Evolutionary conservation across 257 asterid species (phyloP).

Genomic region (Cinchona pubescens): DNA sequence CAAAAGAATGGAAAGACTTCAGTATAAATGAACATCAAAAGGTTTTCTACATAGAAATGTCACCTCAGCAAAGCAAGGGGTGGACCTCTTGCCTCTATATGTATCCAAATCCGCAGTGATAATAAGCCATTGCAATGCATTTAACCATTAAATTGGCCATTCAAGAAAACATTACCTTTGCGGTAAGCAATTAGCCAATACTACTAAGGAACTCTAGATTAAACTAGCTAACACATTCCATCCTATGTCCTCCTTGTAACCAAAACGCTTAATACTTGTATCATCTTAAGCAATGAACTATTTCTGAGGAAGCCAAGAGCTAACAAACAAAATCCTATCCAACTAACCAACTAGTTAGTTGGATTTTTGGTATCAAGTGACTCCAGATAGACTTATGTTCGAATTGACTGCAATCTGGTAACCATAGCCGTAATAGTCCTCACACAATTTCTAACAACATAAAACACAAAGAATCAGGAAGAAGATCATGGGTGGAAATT

Average conservation of each 20-base stretch:
- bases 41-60: neutral
- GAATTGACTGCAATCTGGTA: neutral
- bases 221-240: neutral
- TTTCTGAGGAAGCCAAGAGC: neutral
- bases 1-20: neutral
- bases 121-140: neutral
- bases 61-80: neutral
- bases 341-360: neutral
- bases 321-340: neutral
- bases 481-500: neutral
- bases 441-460: neutral
- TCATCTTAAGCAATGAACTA: neutral
- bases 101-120: neutral
- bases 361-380: neutral
- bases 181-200: neutral
- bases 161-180: neutral
- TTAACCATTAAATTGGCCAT: neutral
- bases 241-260: neutral
- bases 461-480: too few species aligned
- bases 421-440: neutral
- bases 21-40: neutral
- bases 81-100: neutral
- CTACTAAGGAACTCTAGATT: neutral
- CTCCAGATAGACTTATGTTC: neutral
- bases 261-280: neutral